These are phyloP conservation scores for Orbilia quercus DNA, from an alignment of 2,329 filamentous ascomycete species.

Conservation along the genomic window DNA sequence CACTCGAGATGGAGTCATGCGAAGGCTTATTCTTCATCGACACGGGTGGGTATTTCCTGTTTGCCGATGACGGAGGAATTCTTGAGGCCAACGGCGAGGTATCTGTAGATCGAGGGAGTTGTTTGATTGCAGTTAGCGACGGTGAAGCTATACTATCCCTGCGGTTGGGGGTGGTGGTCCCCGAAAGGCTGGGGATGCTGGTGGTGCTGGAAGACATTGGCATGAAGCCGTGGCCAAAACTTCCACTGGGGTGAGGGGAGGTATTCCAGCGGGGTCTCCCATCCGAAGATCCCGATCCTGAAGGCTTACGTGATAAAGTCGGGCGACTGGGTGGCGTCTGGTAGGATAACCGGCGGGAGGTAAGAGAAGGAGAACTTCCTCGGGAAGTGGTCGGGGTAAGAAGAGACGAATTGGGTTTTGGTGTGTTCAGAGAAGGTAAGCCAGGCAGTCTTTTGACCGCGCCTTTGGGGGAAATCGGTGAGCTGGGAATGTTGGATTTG, in stretches of 20 bases:
- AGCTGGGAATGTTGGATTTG: slow-evolving; percentile 61
- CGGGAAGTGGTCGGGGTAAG: slow-evolving; percentile 45
- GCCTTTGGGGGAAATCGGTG: slow-evolving; percentile 31
- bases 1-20: slow-evolving; percentile 46
- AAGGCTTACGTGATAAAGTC: slow-evolving; percentile 62
- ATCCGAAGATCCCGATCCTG: slow-evolving; percentile 63
- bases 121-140: slow-evolving; percentile 9
- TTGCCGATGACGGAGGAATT: slow-evolving; percentile 22
- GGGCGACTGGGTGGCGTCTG: slow-evolving; percentile 57
- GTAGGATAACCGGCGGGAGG: slow-evolving; percentile 41
- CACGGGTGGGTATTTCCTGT: slow-evolving; percentile 38
- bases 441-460: slow-evolving; percentile 44
- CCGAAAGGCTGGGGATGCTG: slow-evolving; percentile 64
- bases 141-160: slow-evolving; percentile 22
- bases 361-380: slow-evolving; percentile 46
- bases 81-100: slow-evolving; percentile 26
- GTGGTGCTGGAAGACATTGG: slow-evolving; percentile 72
- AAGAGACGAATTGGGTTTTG: slow-evolving; percentile 34
- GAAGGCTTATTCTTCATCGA: slow-evolving; percentile 49
- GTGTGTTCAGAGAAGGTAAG: slow-evolving; percentile 54
- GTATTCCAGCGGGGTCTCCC: slow-evolving; percentile 78
- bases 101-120: slow-evolving; percentile 40
- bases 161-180: slow-evolving; percentile 67
- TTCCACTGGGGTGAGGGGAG: slow-evolving; percentile 71
- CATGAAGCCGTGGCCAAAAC: slow-evolving; percentile 75